phyloP scores from a whole-genome alignment of 2,329 filamentous ascomycete species.

The Ceratocystis cacaofunesta region DNA sequence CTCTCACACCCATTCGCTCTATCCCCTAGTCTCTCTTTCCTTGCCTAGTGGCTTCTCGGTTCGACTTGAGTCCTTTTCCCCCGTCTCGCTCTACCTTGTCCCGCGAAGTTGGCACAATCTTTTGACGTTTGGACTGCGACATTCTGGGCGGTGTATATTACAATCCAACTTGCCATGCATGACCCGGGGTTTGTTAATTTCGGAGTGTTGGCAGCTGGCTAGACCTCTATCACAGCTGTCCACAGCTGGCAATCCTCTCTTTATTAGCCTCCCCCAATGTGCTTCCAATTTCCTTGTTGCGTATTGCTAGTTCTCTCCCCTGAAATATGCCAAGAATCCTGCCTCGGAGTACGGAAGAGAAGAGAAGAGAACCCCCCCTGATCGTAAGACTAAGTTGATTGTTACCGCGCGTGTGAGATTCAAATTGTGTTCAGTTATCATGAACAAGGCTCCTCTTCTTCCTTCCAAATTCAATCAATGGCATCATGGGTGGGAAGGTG shows the following conservation, averaged over 20 bases:
- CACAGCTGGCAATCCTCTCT: neutral
- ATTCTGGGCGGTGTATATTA: neutral
- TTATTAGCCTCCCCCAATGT: neutral
- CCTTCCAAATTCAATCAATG: neutral
- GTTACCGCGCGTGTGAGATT: neutral
- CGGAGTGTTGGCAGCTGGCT: neutral
- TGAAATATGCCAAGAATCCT: slow-evolving; percentile 5
- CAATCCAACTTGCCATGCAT: neutral
- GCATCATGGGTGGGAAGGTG: neutral
- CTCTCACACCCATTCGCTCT: too few species aligned
- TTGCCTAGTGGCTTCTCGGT: too few species aligned
- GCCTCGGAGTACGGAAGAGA: neutral
- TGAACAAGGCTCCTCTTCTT: neutral
- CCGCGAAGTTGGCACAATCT: too few species aligned
- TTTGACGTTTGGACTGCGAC: too few species aligned
- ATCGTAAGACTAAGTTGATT: neutral
- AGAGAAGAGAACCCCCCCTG: neutral
- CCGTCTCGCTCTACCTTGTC: too few species aligned
- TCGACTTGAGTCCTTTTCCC: too few species aligned
- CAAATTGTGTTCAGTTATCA: neutral
- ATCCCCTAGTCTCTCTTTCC: too few species aligned
- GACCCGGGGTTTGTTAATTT: neutral
- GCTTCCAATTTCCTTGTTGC: neutral
- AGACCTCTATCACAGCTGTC: neutral
- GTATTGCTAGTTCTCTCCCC: neutral